A percentile compares a stretch with the other conserved stretches of the same genome.
Evolutionary conservation across 192 early-diverging fungal species (phyloP).

Genomic region (Mortierella hygrophila): DNA sequence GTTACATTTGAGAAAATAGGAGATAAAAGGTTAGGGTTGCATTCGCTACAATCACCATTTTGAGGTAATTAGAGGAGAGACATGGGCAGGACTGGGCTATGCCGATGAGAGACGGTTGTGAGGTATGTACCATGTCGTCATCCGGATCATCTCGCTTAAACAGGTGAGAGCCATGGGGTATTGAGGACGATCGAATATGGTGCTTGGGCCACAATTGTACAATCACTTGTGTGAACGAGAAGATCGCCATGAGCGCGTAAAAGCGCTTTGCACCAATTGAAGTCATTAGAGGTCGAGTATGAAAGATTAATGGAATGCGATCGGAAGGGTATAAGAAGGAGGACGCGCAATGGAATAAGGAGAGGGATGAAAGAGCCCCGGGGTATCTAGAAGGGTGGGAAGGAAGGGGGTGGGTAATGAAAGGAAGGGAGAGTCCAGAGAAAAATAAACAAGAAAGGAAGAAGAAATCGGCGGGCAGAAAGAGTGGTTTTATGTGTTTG

Average conservation of each 20-base stretch:
- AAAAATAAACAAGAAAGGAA: background rate
- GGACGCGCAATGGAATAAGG: background rate
- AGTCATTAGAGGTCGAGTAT: background rate
- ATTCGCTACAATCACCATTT: background rate
- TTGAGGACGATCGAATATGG: background rate
- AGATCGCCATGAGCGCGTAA: conserved; percentile 23
- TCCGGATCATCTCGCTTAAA: conserved; percentile 13
- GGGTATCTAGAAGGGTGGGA: background rate
- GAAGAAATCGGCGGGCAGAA: background rate
- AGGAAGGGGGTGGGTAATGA: background rate
- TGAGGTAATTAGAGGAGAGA: background rate
- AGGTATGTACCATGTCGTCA: background rate
- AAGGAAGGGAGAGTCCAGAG: background rate
- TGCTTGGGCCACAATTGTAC: conserved; percentile 14
- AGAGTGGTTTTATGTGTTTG: background rate
- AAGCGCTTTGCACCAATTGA: conserved; percentile 7
- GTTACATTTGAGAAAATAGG: background rate
- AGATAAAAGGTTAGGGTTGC: background rate
- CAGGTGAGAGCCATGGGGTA: background rate
- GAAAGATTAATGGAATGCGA: background rate
- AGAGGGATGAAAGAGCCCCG: background rate
- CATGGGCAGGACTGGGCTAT: too few relatives aligned
- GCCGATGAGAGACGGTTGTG: background rate
- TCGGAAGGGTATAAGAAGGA: background rate
- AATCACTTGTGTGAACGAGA: conserved; percentile 24